phyloP scores from a whole-genome alignment of 2,329 filamentous ascomycete genomes.

The Colletotrichum noveboracense region DNA sequence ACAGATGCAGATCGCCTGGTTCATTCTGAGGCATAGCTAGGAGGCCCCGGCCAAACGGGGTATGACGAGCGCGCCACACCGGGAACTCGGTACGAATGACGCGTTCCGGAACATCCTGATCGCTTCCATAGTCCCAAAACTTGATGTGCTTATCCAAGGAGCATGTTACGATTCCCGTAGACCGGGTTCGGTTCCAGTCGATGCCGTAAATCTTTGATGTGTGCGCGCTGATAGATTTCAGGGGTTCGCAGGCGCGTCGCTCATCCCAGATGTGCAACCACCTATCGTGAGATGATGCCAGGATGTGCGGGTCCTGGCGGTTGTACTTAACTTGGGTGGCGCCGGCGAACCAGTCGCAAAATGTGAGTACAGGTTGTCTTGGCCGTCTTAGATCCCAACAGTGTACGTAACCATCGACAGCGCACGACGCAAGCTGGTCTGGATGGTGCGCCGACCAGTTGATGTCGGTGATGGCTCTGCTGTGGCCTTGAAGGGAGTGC shows the following conservation, averaged over 20 bases:
- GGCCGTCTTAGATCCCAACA: conserved; percentile 87
- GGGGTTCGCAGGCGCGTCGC: conserved; percentile 75
- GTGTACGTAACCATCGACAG: conserved; percentile 91
- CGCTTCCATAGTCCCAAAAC: conserved; percentile 80
- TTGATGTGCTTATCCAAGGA: conserved; percentile 92
- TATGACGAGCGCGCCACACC: conserved; percentile 89
- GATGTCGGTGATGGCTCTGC: conserved; percentile 90
- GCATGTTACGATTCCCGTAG: conserved; percentile 80
- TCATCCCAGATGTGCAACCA: conserved; percentile 92
- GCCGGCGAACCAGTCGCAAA: conserved; percentile 92
- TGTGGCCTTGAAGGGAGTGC: conserved; percentile 83
- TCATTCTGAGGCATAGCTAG: conserved; percentile 92
- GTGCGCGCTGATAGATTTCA: conserved; percentile 87
- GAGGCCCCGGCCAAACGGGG: conserved; percentile 85
- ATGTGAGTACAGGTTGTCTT: conserved; percentile 75
- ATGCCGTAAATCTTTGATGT: conserved; percentile 94
- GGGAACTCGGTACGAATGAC: conserved; percentile 85
- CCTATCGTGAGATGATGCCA: conserved; percentile 90
- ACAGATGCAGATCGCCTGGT: conserved; percentile 84
- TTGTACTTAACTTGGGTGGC: conserved; percentile 97
- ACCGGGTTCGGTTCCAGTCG: conserved; percentile 86
- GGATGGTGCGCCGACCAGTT: conserved; percentile 95
- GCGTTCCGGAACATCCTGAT: conserved; percentile 71
- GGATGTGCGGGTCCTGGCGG: conserved; percentile 81
- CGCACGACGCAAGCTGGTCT: conserved; percentile 87